Conservation (phyloP, 441 rosid genomes). For the Corymbia citriodora region DNA sequence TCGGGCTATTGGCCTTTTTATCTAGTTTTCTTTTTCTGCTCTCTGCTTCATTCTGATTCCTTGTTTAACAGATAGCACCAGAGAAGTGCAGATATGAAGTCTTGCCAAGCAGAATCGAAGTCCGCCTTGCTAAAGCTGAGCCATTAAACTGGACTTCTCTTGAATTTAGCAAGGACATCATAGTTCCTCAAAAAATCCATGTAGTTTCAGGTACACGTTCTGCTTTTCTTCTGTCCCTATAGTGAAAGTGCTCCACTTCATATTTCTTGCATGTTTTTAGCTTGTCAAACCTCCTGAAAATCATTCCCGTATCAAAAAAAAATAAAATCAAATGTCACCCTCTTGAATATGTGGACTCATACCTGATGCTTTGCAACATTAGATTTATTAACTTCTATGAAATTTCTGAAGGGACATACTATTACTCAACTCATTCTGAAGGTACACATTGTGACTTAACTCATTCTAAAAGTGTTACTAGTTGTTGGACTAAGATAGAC, state of each 20-base stretch:
- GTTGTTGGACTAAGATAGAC: neutral
- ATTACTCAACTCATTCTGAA: neutral
- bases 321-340: neutral
- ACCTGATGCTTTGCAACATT: neutral
- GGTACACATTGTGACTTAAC: neutral
- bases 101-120: conserved; percentile 63
- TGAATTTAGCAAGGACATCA: conserved; percentile 35
- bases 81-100: conserved; percentile 43
- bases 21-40: neutral
- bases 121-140: conserved; percentile 62
- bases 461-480: neutral
- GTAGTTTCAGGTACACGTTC: conserved; percentile 35
- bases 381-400: neutral
- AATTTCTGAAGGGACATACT: neutral
- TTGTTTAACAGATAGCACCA: conserved; percentile 45
- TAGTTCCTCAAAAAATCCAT: conserved; percentile 23
- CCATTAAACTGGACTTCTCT: conserved; percentile 53
- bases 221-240: neutral
- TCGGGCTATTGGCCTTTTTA: neutral
- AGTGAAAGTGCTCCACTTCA: neutral
- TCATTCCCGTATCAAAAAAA: neutral
- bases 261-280: neutral
- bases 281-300: neutral
- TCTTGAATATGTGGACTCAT: neutral
- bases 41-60: neutral